phyloP scores from a whole-genome alignment of 2,329 filamentous ascomycete genomes.

The Pseudogymnoascus sp. region DNA sequence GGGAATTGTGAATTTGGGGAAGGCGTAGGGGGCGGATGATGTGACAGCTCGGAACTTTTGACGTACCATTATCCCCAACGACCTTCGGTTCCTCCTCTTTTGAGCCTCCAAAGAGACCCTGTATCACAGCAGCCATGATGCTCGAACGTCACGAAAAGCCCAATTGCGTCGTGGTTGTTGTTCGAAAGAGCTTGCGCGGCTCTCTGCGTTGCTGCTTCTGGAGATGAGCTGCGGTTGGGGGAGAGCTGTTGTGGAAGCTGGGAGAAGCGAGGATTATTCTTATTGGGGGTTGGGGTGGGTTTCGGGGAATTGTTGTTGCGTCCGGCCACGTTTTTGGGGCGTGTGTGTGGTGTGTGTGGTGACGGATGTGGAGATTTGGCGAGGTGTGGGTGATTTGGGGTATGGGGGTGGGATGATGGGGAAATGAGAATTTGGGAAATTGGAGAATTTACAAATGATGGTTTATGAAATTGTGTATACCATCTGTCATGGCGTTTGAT shows the following conservation, averaged over 20 bases:
- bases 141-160: not conserved
- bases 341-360: too few species aligned
- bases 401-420: too few species aligned
- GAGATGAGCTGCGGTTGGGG: not conserved
- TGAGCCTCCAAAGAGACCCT: conserved; percentile 61
- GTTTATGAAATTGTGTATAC: too few species aligned
- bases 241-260: conserved; percentile 5
- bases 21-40: conserved; percentile 12
- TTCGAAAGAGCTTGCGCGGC: not conserved
- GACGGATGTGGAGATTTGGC: not conserved
- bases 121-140: conserved; percentile 28
- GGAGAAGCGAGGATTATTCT: conserved; percentile 4
- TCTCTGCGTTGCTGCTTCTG: not conserved
- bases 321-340: not conserved
- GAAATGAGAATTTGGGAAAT: too few species aligned
- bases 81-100: conserved; percentile 44
- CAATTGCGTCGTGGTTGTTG: not conserved
- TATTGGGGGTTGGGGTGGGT: not conserved
- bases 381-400: too few species aligned
- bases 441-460: too few species aligned
- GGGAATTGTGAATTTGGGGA: too few species aligned
- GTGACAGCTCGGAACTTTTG: too few species aligned
- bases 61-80: conserved; percentile 57
- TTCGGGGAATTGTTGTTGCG: not conserved
- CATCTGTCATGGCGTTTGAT: too few species aligned